Evolutionary conservation across 768 basidiomycete genomes (phyloP), one percentile per base, ranked within the genome.

Genomic region (Cystofilobasidium capitatum): DNA sequence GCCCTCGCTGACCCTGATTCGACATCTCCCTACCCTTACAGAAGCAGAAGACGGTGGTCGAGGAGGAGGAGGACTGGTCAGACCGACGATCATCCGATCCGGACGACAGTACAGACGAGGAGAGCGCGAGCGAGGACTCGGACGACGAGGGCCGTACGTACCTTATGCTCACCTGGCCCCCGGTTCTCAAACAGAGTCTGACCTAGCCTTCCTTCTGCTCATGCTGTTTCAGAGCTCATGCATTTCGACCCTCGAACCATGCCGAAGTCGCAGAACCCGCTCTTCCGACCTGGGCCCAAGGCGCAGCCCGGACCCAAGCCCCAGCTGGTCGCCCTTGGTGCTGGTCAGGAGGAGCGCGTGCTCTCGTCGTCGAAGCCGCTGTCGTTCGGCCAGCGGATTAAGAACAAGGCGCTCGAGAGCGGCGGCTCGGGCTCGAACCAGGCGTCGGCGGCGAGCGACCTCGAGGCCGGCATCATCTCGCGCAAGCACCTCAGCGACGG

Each of bases 31-130:
- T 29, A 37, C 37, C 12, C 42, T 24, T 39, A 75, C 70, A 74
- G 74, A 24, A 72, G 80, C 70, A 77, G 33, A 89, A 83, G 81
- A 93, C 89, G 0, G 89, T 87, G 1, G 88, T 90, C 31, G 88
- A 92, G 73, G 85, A 89, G 40, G 90, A 93, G 71, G 89, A 89
- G 36, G 92, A 92, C 22, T 89, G 91, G 74, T 89, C 86, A 71
- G 88, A 90, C 68, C 84, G 74, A 14, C 71, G 69, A 36, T 77
- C 77, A 8, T 76, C 74, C 58, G 76, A 72, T 62, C 72, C 71
- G 37, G 73, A 73, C n/a, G 70, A 66, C 29, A 64, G 67, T 35
- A 64, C 66, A 8, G 67, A 58, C 66, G 72, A 74, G 14, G 73
- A 70, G 36, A 55, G 51, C 20, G 51, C 26, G 10, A 42, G 36